Conservation (phyloP, 2,329 filamentous ascomycete species). For the Lecanosticta acicola region DNA sequence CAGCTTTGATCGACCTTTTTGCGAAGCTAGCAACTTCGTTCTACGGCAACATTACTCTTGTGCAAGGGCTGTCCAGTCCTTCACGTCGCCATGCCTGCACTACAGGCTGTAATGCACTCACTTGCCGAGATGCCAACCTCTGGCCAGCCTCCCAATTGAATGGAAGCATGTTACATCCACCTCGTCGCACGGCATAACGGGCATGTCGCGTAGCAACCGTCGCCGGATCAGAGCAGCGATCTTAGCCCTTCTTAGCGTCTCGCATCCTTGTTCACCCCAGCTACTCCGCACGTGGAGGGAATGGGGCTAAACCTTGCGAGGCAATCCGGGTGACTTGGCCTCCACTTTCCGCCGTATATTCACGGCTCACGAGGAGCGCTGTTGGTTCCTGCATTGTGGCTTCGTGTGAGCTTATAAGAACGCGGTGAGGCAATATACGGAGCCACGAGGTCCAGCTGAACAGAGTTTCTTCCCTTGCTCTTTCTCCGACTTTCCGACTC, state of each 20-base stretch:
- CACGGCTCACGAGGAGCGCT: background rate
- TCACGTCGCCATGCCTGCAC: conserved; percentile 3
- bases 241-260: conserved; percentile 7
- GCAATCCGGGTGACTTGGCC: background rate
- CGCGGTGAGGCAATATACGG: background rate
- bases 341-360: conserved; percentile 3
- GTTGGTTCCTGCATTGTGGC: conserved; percentile 6
- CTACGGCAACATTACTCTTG: conserved; percentile 1
- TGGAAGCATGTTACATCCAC: no score
- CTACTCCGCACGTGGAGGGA: conserved; percentile 11
- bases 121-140: background rate
- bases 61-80: conserved; percentile 1
- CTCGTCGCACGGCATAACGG: no score
- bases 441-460: background rate
- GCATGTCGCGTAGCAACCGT: no score
- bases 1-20: conserved; percentile 1
- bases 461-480: background rate
- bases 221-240: conserved; percentile 4
- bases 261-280: conserved; percentile 1
- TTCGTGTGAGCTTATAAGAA: background rate
- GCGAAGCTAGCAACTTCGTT: conserved; percentile 1
- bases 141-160: no score
- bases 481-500: background rate
- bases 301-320: background rate
- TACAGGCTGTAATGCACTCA: conserved; percentile 1